Base-by-base conservation (phyloP, 2,329 filamentous ascomycete genomes). In the Hirsutella rhossiliensis region DNA sequence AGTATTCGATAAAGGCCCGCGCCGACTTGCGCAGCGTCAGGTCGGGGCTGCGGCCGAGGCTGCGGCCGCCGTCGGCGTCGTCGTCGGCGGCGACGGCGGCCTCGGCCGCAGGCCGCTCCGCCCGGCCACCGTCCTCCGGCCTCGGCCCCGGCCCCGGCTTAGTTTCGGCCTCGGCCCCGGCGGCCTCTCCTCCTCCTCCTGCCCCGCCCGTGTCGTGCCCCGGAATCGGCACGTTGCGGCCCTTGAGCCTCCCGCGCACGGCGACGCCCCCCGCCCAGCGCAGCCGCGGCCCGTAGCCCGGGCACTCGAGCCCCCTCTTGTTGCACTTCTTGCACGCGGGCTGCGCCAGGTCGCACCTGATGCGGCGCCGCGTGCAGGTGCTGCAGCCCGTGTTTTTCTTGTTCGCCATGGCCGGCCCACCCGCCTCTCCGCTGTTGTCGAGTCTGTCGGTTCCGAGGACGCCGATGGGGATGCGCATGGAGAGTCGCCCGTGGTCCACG, bases 231-330 rank as follows among this genome's bases (percentile, higher is more conserved):
- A 52, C 27, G 31, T 43, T 45, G 29, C 43, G 50, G 11, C 52
- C 50, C 37, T 51, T 55, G 40, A 53, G 37, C 39, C 50, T 53
- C n/a, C 57, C 56, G 15, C 55, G 52, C 11, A 56, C 45, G 3
- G 56, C 55, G 6, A 53, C 54, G 7, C 57, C 56, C 32, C 53
- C 53, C 7, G 54, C 54, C 57, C 57, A 59, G 43, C 57, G 49
- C 11, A 58, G 46, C 11, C 50, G 48, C 6, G 45, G 47, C 7
- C 52, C 50, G 23, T 60, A 59, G 23, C 54, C 55, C 0, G 56
- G 55, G 9, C 57, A 59, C 9, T 46, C 32, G 12, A 58, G 48
- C 4, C 56, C 56, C 43, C 57, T 58, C 30, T 54, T 56, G 11
- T 45, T 44, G 45, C 56, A 60, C 45, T 60, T 60, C 13, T 50